Conservation (phyloP, 805 yeast genomes). For the Lipomyces orientalis region DNA sequence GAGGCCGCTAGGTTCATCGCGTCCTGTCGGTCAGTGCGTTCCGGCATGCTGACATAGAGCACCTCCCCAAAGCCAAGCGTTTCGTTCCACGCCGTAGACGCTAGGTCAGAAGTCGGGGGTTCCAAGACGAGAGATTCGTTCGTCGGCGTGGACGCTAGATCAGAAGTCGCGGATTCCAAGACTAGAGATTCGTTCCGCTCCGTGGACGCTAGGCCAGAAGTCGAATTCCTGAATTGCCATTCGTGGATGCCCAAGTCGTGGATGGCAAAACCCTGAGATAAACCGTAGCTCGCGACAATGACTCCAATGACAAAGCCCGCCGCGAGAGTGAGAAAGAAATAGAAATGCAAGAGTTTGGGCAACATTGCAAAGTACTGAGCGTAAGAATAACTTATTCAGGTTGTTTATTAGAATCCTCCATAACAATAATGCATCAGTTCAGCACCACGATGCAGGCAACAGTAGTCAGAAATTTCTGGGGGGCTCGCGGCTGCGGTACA, state of each 20-base stretch:
- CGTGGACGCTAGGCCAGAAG: not conserved
- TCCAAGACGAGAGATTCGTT: conserved; percentile 29
- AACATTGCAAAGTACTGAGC: not conserved
- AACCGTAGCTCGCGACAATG: not conserved
- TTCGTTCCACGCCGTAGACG: no score
- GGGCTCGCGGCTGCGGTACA: no score
- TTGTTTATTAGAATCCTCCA: no score
- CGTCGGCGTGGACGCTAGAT: conserved; percentile 7
- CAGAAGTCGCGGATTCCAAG: not conserved
- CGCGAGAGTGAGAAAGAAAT: conserved; percentile 3
- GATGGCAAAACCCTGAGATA: not conserved
- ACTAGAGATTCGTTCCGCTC: conserved; percentile 8
- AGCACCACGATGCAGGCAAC: no score
- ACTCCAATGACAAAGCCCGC: conserved; percentile 5
- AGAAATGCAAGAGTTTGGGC: not conserved
- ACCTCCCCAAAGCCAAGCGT: no score
- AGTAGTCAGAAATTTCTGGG: no score
- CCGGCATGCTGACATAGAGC: no score
- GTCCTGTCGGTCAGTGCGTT: no score
- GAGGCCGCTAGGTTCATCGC: no score
- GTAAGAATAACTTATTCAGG: no score
- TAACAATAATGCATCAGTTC: no score
- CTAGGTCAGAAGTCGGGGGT: no score
- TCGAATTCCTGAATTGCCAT: not conserved
- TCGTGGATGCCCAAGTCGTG: not conserved